A percentile compares a stretch with the other conserved stretches of the same genome.
Evolutionary conservation across 2,329 filamentous ascomycete species (phyloP).

Genomic region (Exophiala spinifera): DNA sequence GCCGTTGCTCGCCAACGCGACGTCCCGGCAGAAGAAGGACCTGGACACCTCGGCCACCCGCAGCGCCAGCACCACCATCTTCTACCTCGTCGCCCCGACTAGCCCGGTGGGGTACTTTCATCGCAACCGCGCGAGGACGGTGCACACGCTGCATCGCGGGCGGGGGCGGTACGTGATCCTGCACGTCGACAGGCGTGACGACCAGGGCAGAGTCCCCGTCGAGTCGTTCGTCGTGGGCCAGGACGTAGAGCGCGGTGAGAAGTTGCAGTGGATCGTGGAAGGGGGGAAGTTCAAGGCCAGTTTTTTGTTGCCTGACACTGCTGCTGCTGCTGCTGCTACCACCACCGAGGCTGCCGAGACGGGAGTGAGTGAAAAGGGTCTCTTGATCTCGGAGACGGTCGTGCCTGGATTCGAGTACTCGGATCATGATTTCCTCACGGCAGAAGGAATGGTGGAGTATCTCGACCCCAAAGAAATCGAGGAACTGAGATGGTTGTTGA

Average conservation of each 20-base stretch:
- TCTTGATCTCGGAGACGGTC: constrained; percentile 67
- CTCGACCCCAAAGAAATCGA: constrained; percentile 46
- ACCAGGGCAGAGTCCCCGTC: constrained; percentile 46
- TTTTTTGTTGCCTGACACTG: constrained; percentile 57
- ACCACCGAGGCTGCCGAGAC: constrained; percentile 16
- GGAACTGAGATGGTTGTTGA: constrained; percentile 44
- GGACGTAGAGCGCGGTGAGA: constrained; percentile 57
- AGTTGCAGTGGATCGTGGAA: constrained; percentile 65
- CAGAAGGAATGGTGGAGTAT: constrained; percentile 50
- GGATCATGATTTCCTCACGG: constrained; percentile 64
- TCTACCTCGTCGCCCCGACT: constrained; percentile 60
- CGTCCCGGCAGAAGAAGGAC: constrained; percentile 29
- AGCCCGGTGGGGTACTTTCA: constrained; percentile 61
- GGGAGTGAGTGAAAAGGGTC: constrained; percentile 44
- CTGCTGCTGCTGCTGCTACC: too few species aligned
- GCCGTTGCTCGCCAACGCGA: constrained; percentile 37
- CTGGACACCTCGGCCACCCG: constrained; percentile 44
- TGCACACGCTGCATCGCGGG: constrained; percentile 64
- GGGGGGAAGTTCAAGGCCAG: constrained; percentile 66
- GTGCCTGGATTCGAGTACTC: constrained; percentile 65
- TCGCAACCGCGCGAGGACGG: constrained; percentile 58
- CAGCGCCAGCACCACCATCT: constrained; percentile 60
- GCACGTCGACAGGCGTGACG: constrained; percentile 50
- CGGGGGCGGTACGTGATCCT: constrained; percentile 63
- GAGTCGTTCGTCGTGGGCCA: constrained; percentile 64